Base-by-base conservation (phyloP, 768 basidiomycete genomes). In the Leucogyrophana mollusca region DNA sequence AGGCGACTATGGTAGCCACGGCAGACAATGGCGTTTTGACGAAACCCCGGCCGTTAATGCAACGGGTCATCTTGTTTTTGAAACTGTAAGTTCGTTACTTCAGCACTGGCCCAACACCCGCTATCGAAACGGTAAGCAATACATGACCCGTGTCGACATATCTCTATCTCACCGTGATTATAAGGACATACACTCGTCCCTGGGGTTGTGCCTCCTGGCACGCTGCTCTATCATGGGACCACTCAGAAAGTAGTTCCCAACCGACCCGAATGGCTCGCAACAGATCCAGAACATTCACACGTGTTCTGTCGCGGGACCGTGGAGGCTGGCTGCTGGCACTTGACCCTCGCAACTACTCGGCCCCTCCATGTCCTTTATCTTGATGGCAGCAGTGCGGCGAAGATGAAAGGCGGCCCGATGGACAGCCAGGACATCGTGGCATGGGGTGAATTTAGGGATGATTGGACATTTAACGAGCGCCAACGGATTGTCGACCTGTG, bases 311-410 rank as follows among this genome's bases (percentile, higher is more conserved):
- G 52, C 8, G 43, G 40, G 9, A 1, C 1, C 3, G 17, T 36
- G 23, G 64, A 18, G 30, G 43, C 30, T 5, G 55, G 51, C 13
- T 66, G 63, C 40, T 62, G 63, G 66, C 60, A 61, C 13, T 45
- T 68, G 16, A 69, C 63, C 9, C 43, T 68, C 2, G 53, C 50
- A 14, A 50, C 57, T 17, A 58, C 55, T 2, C 60, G 62, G 2
- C 57, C 74, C 1, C 55, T 80, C 24, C 73, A 71, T 33, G 56
- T 79, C 3, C 45, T 79, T 7, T 78, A 79, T 50, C 79, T 80
- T 34, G 79, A 81, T 41, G 78, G 79, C 0, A 73, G 60, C 35
- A 76, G 77, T 43, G 77, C 72, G 0, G 70, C 66, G 1, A 78
- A 76, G 44, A 59, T 75, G 58, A 17, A 40, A 13, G 56, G 55